Evolutionary conservation across 306 rosid species (phyloP), one percentile per base, ranked within the genome.

Genomic region (Citrullus amarus): DNA sequence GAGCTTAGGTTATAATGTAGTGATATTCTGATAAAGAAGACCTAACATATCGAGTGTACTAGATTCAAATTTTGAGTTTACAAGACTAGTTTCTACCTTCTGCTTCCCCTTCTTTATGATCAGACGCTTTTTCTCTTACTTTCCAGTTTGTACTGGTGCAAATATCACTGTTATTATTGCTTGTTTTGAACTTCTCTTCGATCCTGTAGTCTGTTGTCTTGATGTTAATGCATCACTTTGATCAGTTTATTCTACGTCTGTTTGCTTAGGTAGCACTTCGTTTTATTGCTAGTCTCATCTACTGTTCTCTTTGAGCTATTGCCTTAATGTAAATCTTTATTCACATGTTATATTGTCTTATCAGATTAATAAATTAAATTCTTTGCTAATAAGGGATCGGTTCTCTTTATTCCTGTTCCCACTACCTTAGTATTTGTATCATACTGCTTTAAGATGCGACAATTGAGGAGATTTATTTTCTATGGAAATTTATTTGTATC

Each of bases 341-440:
- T 68, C 75, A 43, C 18, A 11, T 43, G 75, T 20, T 20, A 43
- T 39, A 68, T 68, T 68, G 55, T 68, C 55, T 20, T 73, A 50
- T 73, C 77, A 30, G 15, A 30, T 73, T 73, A 28, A 9, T 73
- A 51, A 46, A 51, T 50, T 16, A 30, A 48, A 30, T 73, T 51
- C 28, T 72, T 13, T 51, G 77, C 60, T 73, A 50, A 73, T 16
- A 73, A 15, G 61, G 56, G 46, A 73, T 30, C 60, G 0, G 15
- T 73, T 54, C 32, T 46, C 60, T 73, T 30, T 73, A 51, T 73
- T 51, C 77, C 16, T 73, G 60, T 50, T 51, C 56, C 77, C 77
- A 73, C 77, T 73, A 28, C 77, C 61, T 73, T 73, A 50, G 46
- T 48, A 30, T 73, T 73, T 6, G 41, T 71, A 46, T 44, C 76